phyloP scores from a whole-genome alignment of 192 early-diverging fungal genomes.

The Allomyces macrogynus region DNA sequence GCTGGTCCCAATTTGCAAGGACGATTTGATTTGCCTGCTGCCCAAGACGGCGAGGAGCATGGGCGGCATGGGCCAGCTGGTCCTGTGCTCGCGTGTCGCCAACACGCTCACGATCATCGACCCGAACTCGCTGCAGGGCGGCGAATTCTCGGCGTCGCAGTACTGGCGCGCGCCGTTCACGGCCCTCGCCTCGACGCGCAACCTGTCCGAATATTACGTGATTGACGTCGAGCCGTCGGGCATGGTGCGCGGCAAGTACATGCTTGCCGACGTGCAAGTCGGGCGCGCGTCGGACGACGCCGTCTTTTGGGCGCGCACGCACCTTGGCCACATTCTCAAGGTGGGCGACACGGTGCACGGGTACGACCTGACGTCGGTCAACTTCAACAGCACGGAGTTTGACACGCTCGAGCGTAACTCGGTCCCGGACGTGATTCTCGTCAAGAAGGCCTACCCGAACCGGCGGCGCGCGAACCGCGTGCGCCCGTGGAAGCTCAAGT shows the following conservation, averaged over 20 bases:
- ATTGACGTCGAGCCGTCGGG: constrained; percentile 76
- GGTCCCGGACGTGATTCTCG: constrained; percentile 75
- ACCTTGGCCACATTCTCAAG: constrained; percentile 75
- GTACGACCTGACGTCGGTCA: constrained; percentile 68
- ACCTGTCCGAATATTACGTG: constrained; percentile 84
- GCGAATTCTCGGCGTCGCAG: constrained; percentile 47
- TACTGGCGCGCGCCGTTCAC: constrained; percentile 76
- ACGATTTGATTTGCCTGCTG: constrained; percentile 77
- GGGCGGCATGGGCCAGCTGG: constrained; percentile 68
- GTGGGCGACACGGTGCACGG: constrained; percentile 81
- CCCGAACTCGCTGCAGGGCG: constrained; percentile 53
- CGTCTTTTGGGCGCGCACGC: constrained; percentile 68
- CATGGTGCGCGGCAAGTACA: constrained; percentile 48
- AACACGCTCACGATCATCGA: constrained; percentile 75
- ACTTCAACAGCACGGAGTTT: constrained; percentile 79
- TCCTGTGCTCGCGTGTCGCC: constrained; percentile 63
- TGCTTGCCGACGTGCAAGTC: constrained; percentile 74
- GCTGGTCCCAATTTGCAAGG: constrained; percentile 87
- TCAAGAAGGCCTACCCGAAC: constrained; percentile 79
- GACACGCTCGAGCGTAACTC: constrained; percentile 36
- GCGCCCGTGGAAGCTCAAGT: constrained; percentile 81
- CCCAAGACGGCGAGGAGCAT: constrained; percentile 63
- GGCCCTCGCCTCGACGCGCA: constrained; percentile 51
- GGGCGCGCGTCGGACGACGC: constrained; percentile 60
- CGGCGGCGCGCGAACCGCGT: constrained; percentile 65